phyloP scores from a whole-genome alignment of 163 green algal genomes.

The Prototheca cutis region DNA sequence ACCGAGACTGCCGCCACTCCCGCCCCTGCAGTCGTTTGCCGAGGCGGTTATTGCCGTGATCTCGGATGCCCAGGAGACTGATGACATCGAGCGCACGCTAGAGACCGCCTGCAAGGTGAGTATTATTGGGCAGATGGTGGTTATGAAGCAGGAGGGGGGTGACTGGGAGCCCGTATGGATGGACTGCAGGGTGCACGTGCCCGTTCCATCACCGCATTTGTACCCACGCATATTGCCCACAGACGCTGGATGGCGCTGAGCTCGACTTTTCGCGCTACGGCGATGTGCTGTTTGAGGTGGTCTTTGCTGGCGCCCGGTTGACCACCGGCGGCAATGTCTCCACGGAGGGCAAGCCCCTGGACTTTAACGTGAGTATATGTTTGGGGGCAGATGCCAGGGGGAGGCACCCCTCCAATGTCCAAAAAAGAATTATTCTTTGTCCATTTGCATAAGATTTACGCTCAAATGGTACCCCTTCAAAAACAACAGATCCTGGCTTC shows the following conservation, averaged over 20 bases:
- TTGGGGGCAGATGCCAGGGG: too few relatives aligned
- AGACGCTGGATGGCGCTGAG: constrained; percentile 53
- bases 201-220: too few relatives aligned
- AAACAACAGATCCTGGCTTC: constrained; percentile 20
- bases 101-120: constrained; percentile 63
- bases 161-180: too few relatives aligned
- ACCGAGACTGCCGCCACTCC: too few relatives aligned
- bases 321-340: constrained; percentile 56
- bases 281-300: constrained; percentile 95
- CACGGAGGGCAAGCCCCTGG: constrained; percentile 53
- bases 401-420: too few relatives aligned
- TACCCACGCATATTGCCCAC: too few relatives aligned
- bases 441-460: too few relatives aligned
- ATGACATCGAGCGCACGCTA: constrained; percentile 56
- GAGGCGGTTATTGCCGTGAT: constrained; percentile 83
- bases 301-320: constrained; percentile 80
- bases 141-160: too few relatives aligned
- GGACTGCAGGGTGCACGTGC: too few relatives aligned
- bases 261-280: constrained; percentile 95
- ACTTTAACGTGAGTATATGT: constrained; percentile 49
- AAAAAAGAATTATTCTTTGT: too few relatives aligned
- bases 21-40: constrained; percentile 67
- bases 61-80: constrained; percentile 49
- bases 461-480: too few relatives aligned
- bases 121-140: too few relatives aligned